Base-by-base conservation (phyloP, 306 rosid species). In the Erythrophleum fordii region DNA sequence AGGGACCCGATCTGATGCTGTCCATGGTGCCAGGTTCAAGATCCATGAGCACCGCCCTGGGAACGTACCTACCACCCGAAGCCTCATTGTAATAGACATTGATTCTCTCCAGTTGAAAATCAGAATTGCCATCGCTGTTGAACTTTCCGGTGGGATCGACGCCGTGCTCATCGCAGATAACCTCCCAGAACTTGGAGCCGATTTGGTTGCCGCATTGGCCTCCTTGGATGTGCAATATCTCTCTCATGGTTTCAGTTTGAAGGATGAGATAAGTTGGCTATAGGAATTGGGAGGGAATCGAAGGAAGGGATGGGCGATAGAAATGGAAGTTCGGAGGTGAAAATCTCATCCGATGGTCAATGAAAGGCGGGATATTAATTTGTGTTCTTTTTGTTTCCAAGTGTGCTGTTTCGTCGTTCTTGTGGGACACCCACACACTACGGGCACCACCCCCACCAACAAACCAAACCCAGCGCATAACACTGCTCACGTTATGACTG, bases 121-220 rank as follows among this genome's bases (percentile, higher is more conserved):
- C 82, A 3, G 79, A 23, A 8, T 55, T 20, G 11, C 8, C 52
- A 1, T 55, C 78, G 3, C 75, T 79, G 25, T 0, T 8, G 81
- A n/a, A 75, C 76, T 67, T 80, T 0, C 87, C 82, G 66, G 76
- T 76, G 9, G 75, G 34, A 16, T 84, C 87, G 31, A 84, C 74
- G 59, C 84, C 87, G 52, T 84, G 87, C 42, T 84, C 87, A 10
- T 79, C 83, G 69, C 87, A 83, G 62, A 83, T 79, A 1, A 83
- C 87, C 61, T 84, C 87, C 87, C 87, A 79, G 74, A 84, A 84
- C 51, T 84, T 84, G 17, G 87, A 69, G 0, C 87, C 87, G 69
- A 83, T 83, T 51, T 83, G 87, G 77, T 83, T 83, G 8, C 87
- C 87, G 74, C 87, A 83, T 75, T 83, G 81, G 34, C 87, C 87